These are phyloP conservation scores for Tetradesmus obliquus DNA, from an alignment of 139 green algal genomes.

Conservation along the genomic window DNA sequence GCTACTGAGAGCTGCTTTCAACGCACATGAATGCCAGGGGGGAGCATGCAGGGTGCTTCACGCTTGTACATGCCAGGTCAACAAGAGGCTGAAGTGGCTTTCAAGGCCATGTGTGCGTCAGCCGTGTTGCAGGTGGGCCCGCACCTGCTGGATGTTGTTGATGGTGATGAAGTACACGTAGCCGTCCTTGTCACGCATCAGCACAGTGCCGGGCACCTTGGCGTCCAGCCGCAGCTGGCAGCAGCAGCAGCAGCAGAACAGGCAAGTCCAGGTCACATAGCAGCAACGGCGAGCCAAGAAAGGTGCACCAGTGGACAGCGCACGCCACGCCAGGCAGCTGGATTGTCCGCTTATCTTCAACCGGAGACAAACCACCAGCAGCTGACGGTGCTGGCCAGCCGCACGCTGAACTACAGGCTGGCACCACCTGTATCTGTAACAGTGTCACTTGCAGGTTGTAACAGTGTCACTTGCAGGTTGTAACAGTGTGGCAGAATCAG, in stretches of 20 bases:
- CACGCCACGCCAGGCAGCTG: conserved; percentile 9
- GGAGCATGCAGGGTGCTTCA: neutral
- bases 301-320: neutral
- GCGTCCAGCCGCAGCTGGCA: conserved; percentile 63
- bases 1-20: too few species aligned
- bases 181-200: conserved; percentile 58
- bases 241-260: neutral
- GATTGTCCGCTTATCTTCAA: too few species aligned
- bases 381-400: too few species aligned
- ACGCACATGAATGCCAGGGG: too few species aligned
- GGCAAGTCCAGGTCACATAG: neutral
- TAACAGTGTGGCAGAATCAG: neutral
- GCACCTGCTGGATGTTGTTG: conserved; percentile 65
- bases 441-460: neutral
- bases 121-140: neutral
- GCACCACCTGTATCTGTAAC: neutral
- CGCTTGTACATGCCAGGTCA: neutral
- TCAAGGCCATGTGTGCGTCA: neutral
- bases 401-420: neutral
- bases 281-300: neutral
- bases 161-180: conserved; percentile 62
- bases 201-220: conserved; percentile 63
- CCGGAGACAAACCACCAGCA: too few species aligned
- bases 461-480: neutral
- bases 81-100: too few species aligned